Evolutionary conservation across 352 stramenopile genomes (phyloP), one percentile per base, ranked within the genome.

Genomic region (Elongisporangium senticosum): DNA sequence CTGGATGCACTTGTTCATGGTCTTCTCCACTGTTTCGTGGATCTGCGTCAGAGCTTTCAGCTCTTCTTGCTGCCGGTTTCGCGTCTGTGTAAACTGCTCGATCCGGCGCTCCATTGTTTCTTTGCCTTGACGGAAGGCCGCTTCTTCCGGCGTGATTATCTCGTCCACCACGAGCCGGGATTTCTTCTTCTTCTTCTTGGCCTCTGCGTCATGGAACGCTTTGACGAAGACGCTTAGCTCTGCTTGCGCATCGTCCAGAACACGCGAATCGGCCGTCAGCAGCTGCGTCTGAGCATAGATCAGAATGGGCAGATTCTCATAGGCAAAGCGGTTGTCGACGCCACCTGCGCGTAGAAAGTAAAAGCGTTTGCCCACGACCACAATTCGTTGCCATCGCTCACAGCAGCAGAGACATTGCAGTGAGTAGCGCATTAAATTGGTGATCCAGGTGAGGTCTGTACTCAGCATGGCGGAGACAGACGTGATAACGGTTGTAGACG

Each of bases 141-240:
- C 53, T 39, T 92, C 76, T 59, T 90, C 82, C 0, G 74, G 69
- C 0, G 79, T 84, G 8, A 88, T 51, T 2, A 86, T 56, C 39
- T 92, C 75, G 56, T 89, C 79, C 0, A 92, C 77, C 1, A 94
- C 82, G 0, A 94, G 64, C 1, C 80, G 73, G 0, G 82, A 90
- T 50, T 89, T 90, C 51, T 91, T 94, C 64, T 93, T 93, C 51
- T 93, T 93, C 61, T 86, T 87, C 58, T 87, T 92, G 2, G 75
- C 68, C 61, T 90, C 73, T 21, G 69, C 61, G 33, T 89, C 84
- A 1, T 79, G 62, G 48, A 89, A 89, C 3, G 56, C 63, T n/a
- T 62, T 68, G 26, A 87, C 49, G 49, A 73, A 88, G 6, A 58
- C 39, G 1, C 8, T 62, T 5, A 87, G 19, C 2, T 85, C 62